These are phyloP conservation scores for Lithohypha guttulata DNA, from an alignment of 2,329 filamentous ascomycete genomes.

Conservation along the genomic window DNA sequence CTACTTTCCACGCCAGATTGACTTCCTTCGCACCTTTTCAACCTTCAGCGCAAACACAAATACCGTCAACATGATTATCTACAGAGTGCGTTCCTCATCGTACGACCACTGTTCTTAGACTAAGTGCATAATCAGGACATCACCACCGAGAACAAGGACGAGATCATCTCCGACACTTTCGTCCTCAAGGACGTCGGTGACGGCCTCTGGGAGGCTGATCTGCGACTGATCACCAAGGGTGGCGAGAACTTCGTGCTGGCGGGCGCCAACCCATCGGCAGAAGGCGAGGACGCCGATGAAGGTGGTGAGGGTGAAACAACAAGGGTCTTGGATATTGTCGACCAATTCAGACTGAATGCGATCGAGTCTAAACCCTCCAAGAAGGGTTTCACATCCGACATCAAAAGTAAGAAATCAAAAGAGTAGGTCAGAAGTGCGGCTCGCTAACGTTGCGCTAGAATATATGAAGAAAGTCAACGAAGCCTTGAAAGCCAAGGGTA, in stretches of 20 bases:
- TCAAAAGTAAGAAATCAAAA: constrained; percentile 58
- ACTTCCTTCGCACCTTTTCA: constrained; percentile 10
- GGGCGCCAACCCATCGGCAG: constrained; percentile 93
- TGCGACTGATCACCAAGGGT: constrained; percentile 75
- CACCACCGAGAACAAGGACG: constrained; percentile 87
- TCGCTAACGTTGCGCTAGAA: constrained; percentile 35
- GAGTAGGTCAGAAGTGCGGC: not conserved
- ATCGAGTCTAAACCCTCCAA: constrained; percentile 51
- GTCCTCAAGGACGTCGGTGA: constrained; percentile 69
- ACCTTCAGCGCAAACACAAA: constrained; percentile 21
- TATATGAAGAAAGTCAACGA: constrained; percentile 89
- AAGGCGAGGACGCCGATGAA: constrained; percentile 64
- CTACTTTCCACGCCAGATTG: constrained; percentile 20
- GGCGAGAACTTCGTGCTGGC: constrained; percentile 55
- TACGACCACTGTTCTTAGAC: not conserved
- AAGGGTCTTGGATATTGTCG: constrained; percentile 84
- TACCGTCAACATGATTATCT: constrained; percentile 59
- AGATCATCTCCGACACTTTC: constrained; percentile 95
- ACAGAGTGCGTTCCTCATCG: constrained; percentile 44
- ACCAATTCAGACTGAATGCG: constrained; percentile 72
- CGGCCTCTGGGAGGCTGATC: constrained; percentile 82
- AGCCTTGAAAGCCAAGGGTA: constrained; percentile 52
- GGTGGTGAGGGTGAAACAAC: constrained; percentile 54
- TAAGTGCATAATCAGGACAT: constrained; percentile 68
- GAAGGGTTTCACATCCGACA: constrained; percentile 70